phyloP scores from a whole-genome alignment of 2,329 filamentous ascomycete species.

The Didymosphaeria variabile region DNA sequence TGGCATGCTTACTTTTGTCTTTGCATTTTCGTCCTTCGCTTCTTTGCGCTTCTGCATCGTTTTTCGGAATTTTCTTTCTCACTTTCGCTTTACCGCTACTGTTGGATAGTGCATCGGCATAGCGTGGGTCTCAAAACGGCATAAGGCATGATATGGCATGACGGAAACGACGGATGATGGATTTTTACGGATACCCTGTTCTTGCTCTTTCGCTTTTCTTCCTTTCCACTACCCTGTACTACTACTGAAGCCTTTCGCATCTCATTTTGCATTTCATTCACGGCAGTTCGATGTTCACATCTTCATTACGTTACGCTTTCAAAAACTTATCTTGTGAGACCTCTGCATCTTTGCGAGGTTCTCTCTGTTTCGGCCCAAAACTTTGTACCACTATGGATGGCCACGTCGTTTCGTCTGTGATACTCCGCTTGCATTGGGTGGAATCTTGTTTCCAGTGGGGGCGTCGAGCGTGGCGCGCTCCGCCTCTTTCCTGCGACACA shows the following conservation, averaged over 20 bases:
- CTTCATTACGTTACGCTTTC: not conserved
- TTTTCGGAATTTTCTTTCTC: constrained; percentile 15
- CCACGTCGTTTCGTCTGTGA: constrained; percentile 7
- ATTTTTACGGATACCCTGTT: constrained; percentile 23
- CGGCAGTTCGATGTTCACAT: not conserved
- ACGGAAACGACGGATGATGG: constrained; percentile 25
- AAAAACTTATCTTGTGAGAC: not conserved
- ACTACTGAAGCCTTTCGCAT: constrained; percentile 7
- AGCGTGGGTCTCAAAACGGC: constrained; percentile 24
- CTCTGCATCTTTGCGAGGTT: constrained; percentile 11
- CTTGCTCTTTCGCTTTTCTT: constrained; percentile 12
- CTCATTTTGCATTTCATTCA: not conserved
- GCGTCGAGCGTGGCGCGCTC: constrained; percentile 6
- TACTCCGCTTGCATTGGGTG: not conserved
- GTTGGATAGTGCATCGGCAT: constrained; percentile 44
- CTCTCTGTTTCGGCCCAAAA: not conserved
- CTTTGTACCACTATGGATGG: constrained; percentile 3
- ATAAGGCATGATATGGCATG: constrained; percentile 24
- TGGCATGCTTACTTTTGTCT: constrained; percentile 9
- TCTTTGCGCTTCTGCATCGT: constrained; percentile 14
- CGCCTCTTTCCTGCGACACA: not conserved
- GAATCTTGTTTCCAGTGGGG: not conserved
- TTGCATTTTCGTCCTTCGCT: constrained; percentile 12
- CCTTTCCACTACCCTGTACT: constrained; percentile 13
- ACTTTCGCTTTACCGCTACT: constrained; percentile 25